Evolutionary conservation across 2,329 filamentous ascomycete genomes (phyloP).

Genomic region (Balansia obtecta): DNA sequence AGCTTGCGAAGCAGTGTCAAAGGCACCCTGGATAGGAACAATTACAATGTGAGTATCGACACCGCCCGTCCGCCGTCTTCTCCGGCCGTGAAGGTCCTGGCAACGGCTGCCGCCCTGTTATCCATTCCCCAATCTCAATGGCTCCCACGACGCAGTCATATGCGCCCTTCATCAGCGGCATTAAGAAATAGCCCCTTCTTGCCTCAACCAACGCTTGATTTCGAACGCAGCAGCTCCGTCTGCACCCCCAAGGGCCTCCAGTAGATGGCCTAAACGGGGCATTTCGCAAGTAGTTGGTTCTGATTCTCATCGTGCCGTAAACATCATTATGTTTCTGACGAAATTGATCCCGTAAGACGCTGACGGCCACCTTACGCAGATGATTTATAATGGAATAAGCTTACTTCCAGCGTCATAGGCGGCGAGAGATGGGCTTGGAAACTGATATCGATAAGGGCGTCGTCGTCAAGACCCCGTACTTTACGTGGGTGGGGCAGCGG

Average conservation of each 20-base stretch:
- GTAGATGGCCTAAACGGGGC: conserved; percentile 5
- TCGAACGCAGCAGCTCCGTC: not conserved
- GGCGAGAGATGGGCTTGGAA: not conserved
- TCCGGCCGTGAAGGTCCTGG: not conserved
- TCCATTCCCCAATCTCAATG: conserved; percentile 7
- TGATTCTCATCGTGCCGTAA: conserved; percentile 10
- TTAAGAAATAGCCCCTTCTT: conserved; percentile 6
- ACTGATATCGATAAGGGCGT: conserved; percentile 7
- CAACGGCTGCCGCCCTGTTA: conserved; percentile 4
- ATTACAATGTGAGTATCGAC: not conserved
- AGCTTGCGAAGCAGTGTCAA: not conserved
- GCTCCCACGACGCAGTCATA: conserved; percentile 9
- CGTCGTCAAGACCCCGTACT: not conserved
- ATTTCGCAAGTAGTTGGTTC: conserved; percentile 10
- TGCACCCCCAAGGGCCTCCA: not conserved
- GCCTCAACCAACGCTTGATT: not conserved
- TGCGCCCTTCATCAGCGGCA: conserved; percentile 7
- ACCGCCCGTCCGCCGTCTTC: not conserved
- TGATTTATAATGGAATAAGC: not conserved
- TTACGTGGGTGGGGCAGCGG: not conserved
- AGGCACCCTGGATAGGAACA: not conserved
- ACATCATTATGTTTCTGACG: conserved; percentile 6
- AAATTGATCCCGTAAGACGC: not conserved
- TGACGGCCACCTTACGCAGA: not conserved
- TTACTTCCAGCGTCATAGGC: not conserved